Conservation (phyloP, 306 rosid species). For the Mimosa bimucronata region DNA sequence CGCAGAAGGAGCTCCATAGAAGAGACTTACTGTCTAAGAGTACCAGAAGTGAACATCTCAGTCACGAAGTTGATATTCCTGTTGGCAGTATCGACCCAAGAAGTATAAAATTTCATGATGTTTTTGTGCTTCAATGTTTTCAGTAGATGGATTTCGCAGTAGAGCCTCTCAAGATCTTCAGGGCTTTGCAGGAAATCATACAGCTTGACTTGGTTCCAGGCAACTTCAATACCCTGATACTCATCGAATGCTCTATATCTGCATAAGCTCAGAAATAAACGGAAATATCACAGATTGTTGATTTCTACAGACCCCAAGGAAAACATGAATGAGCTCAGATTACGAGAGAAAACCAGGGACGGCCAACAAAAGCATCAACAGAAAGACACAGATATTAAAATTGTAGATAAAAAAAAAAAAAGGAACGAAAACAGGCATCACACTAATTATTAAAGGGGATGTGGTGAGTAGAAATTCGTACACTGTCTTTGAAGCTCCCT, state of each 20-base stretch:
- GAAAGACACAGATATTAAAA: not conserved
- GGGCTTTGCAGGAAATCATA: constrained; percentile 89
- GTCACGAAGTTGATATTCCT: constrained; percentile 93
- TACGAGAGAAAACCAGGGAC: constrained; percentile 32
- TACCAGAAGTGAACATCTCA: constrained; percentile 96
- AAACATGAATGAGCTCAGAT: constrained; percentile 32
- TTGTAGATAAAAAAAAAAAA: not conserved
- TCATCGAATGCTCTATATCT: constrained; percentile 96
- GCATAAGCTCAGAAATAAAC: constrained; percentile 33
- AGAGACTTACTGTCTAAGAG: constrained; percentile 81
- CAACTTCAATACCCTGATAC: constrained; percentile 96
- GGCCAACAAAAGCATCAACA: constrained; percentile 20
- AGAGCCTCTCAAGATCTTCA: constrained; percentile 93
- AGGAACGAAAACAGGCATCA: constrained; percentile 12
- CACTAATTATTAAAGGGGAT: not conserved
- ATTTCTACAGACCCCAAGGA: constrained; percentile 24
- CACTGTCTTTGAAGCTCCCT: constrained; percentile 98
- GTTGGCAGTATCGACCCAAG: constrained; percentile 93
- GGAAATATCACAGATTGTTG: constrained; percentile 20
- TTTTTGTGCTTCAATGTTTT: constrained; percentile 84
- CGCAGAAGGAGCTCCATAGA: constrained; percentile 7
- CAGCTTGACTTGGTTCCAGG: constrained; percentile 95
- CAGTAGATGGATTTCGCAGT: constrained; percentile 92
- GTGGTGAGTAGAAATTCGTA: constrained; percentile 44
- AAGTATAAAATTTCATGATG: constrained; percentile 89